Evolutionary conservation across 805 yeast genomes (phyloP).

Genomic region (Scheffersomyces amazonensis): DNA sequence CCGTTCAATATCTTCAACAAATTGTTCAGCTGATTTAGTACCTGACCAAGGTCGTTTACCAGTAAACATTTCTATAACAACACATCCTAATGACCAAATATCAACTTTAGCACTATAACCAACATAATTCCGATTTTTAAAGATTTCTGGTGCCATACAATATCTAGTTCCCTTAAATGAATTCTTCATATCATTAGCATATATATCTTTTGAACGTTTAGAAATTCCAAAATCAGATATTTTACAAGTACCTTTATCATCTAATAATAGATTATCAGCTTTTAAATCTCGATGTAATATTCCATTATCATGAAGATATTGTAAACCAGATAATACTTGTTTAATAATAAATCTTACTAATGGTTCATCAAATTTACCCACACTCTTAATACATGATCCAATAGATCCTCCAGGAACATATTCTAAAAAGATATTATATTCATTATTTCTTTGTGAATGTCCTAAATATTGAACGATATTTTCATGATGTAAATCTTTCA

Average conservation of each 20-base stretch:
- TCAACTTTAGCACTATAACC: conserved; percentile 98
- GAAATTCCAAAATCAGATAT: conserved; percentile 97
- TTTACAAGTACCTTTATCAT: conserved; percentile 89
- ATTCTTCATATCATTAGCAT: conserved; percentile 90
- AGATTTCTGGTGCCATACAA: conserved; percentile 99
- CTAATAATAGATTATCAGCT: conserved; percentile 87
- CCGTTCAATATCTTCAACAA: conserved; percentile 91
- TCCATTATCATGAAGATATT: conserved; percentile 85
- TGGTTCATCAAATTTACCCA: conserved; percentile 82
- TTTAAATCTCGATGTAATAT: conserved; percentile 92
- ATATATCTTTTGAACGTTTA: conserved; percentile 70
- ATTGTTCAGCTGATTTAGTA: conserved; percentile 51
- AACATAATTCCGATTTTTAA: conserved; percentile 72
- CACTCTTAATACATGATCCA: conserved; percentile 75
- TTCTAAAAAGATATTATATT: conserved; percentile 85
- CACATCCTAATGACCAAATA: conserved; percentile 98
- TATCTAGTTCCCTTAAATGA: conserved; percentile 98
- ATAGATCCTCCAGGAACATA: conserved; percentile 98
- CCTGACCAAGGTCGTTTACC: conserved; percentile 98
- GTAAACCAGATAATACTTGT: conserved; percentile 80
- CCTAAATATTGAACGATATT: conserved; percentile 97
- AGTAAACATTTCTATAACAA: conserved; percentile 95
- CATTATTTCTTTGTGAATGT: conserved; percentile 71
- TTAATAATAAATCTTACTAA: conserved; percentile 68
- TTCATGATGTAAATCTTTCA: conserved; percentile 90